Conservation (phyloP, 2,329 filamentous ascomycete species). For the Aphanoascus verrucosus region DNA sequence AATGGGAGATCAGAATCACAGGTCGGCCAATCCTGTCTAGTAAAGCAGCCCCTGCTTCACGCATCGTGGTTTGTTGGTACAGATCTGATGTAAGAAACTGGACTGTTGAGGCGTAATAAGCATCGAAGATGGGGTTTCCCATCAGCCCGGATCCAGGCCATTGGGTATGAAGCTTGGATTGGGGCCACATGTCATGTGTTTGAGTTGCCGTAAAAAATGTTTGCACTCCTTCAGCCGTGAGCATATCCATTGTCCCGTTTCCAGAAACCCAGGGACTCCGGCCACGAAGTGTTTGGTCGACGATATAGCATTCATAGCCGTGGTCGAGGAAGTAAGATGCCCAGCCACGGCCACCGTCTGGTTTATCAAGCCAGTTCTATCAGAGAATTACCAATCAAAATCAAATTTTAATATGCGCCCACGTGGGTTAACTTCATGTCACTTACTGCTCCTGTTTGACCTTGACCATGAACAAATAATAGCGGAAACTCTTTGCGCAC, state of each 20-base stretch:
- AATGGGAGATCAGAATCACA: slow-evolving; percentile 37
- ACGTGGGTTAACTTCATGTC: background rate
- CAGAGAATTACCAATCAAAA: background rate
- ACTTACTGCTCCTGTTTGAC: slow-evolving; percentile 20
- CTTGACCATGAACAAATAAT: slow-evolving; percentile 20
- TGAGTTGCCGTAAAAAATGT: slow-evolving; percentile 20
- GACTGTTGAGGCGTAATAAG: slow-evolving; percentile 29
- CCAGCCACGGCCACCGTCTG: slow-evolving; percentile 37
- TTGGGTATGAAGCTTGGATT: slow-evolving; percentile 31
- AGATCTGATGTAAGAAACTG: slow-evolving; percentile 26
- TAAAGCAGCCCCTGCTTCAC: slow-evolving; percentile 28
- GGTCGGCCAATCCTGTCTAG: slow-evolving; percentile 20
- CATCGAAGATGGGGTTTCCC: slow-evolving; percentile 24
- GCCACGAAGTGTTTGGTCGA: slow-evolving; percentile 28
- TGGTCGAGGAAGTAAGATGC: slow-evolving; percentile 34
- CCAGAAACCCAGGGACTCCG: slow-evolving; percentile 17
- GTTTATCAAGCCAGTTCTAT: slow-evolving; percentile 35
- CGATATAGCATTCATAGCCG: slow-evolving; percentile 36
- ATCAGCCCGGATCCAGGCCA: slow-evolving; percentile 30
- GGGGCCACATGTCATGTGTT: slow-evolving; percentile 22
- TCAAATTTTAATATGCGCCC: background rate
- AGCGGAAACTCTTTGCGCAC: slow-evolving; percentile 16
- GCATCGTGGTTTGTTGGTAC: slow-evolving; percentile 24
- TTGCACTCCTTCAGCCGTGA: slow-evolving; percentile 14
- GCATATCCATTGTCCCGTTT: slow-evolving; percentile 10